Evolutionary conservation across 352 stramenopile genomes (phyloP).

Genomic region (Globisporangium spinosum): DNA sequence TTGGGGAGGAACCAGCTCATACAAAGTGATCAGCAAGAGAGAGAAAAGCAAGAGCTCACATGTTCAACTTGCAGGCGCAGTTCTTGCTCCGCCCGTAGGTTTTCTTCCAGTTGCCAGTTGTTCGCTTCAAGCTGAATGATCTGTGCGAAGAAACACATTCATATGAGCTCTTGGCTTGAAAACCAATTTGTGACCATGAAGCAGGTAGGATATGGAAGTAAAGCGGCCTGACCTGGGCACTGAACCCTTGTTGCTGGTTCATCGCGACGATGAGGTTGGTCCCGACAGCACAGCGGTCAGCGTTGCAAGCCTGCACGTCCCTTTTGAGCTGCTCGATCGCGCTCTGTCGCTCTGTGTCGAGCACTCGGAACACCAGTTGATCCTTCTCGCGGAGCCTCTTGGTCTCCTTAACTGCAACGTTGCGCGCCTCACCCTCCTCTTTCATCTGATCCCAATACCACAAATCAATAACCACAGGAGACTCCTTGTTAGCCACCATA

Average conservation of each 20-base stretch:
- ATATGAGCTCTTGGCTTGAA: background rate
- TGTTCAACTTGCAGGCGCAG: slow-evolving; percentile 10
- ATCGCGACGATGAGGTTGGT: slow-evolving; percentile 22
- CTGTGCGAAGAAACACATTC: slow-evolving; percentile 1
- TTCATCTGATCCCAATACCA: slow-evolving; percentile 17
- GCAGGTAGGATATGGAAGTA: background rate
- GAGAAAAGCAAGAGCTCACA: background rate
- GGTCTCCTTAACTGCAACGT: slow-evolving; percentile 28
- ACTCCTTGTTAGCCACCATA: too few species aligned
- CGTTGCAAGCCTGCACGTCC: slow-evolving; percentile 27
- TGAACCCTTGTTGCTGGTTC: slow-evolving; percentile 26
- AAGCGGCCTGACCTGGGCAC: slow-evolving; percentile 14
- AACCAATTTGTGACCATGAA: background rate
- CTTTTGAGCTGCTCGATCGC: slow-evolving; percentile 28
- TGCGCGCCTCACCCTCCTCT: slow-evolving; percentile 33
- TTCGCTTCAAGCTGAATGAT: slow-evolving; percentile 24
- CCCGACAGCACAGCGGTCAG: slow-evolving; percentile 27
- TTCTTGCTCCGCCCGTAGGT: background rate
- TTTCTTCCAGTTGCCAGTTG: slow-evolving; percentile 18
- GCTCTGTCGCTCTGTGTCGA: slow-evolving; percentile 21
- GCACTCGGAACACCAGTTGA: slow-evolving; percentile 22
- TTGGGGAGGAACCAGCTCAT: background rate
- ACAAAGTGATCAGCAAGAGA: background rate
- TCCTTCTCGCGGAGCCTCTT: slow-evolving; percentile 41
- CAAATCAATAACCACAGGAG: too few species aligned